A percentile compares a stretch with the other conserved stretches of the same genome.
Conservation (phyloP, 2,329 filamentous ascomycete species). For the Diaporthe sp. region DNA sequence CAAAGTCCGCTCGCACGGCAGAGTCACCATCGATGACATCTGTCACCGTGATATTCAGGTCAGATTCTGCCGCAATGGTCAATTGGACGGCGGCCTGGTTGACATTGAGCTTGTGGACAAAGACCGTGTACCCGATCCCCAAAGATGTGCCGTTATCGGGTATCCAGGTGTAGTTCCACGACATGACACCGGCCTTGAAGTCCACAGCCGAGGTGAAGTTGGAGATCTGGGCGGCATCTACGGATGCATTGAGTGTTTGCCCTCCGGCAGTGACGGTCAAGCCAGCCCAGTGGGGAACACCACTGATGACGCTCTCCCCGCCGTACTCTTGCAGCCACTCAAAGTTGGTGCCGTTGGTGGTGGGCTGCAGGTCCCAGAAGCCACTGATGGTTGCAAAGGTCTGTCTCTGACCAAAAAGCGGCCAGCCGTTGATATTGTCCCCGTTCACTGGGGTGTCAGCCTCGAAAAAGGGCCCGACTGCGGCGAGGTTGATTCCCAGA, state of each 20-base stretch:
- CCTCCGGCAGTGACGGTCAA: constrained; percentile 64
- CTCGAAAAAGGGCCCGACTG: constrained; percentile 48
- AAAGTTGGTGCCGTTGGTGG: constrained; percentile 73
- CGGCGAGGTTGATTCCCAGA: constrained; percentile 48
- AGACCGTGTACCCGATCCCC: constrained; percentile 74
- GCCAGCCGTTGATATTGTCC: constrained; percentile 73
- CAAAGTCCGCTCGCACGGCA: constrained; percentile 74
- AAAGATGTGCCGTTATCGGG: constrained; percentile 64
- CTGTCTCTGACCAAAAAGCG: constrained; percentile 73
- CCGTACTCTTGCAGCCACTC: constrained; percentile 71
- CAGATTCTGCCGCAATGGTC: constrained; percentile 66
- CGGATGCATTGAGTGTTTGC: constrained; percentile 71
- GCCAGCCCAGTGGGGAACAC: constrained; percentile 73
- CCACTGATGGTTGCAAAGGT: constrained; percentile 77
- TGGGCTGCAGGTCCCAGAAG: constrained; percentile 73
- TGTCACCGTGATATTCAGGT: constrained; percentile 70
- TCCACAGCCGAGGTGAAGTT: constrained; percentile 73
- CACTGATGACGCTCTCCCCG: constrained; percentile 78
- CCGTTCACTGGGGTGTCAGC: constrained; percentile 43
- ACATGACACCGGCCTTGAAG: constrained; percentile 72
- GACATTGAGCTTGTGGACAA: constrained; percentile 73
- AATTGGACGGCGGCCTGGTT: constrained; percentile 68
- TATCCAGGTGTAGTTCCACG: constrained; percentile 77
- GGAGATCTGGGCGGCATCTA: constrained; percentile 69
- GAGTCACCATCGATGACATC: constrained; percentile 78